phyloP scores from a whole-genome alignment of 1,284 basidiomycete species.

The Porodaedalea pini region DNA sequence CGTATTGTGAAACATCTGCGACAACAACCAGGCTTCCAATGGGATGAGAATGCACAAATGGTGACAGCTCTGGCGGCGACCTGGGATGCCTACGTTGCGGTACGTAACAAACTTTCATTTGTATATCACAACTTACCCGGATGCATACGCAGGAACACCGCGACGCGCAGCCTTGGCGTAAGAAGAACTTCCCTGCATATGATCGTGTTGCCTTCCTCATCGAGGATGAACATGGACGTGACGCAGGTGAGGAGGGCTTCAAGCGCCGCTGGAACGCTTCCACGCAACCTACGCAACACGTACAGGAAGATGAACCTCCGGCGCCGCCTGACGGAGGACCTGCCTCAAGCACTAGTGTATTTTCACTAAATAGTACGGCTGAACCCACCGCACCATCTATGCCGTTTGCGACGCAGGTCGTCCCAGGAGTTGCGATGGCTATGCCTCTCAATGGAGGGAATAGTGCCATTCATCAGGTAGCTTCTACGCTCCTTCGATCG shows the following conservation, averaged over 20 bases:
- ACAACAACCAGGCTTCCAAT: slow-evolving; percentile 13
- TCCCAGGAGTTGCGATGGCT: neutral
- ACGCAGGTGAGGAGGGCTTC: slow-evolving; percentile 1
- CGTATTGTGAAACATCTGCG: slow-evolving; percentile 14
- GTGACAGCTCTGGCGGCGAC: neutral
- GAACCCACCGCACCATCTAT: neutral
- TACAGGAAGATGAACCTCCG: neutral
- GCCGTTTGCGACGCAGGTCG: neutral
- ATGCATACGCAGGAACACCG: slow-evolving; percentile 5
- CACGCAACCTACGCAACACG: neutral
- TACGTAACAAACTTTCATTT: neutral
- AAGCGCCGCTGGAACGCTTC: slow-evolving; percentile 2
- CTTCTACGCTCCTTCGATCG: too few species aligned
- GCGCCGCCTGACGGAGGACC: too few species aligned
- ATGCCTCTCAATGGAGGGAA: neutral
- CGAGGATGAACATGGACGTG: slow-evolving; percentile 7
- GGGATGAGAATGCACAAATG: slow-evolving; percentile 13
- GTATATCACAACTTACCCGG: neutral
- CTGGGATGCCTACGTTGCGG: slow-evolving; percentile 16
- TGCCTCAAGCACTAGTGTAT: slow-evolving; percentile 5
- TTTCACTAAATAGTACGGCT: neutral
- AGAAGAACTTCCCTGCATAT: slow-evolving; percentile 15
- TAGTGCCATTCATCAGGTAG: neutral
- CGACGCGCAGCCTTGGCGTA: slow-evolving; percentile 17
- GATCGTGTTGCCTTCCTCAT: slow-evolving; percentile 6